phyloP scores from a whole-genome alignment of 768 basidiomycete species.

The Gautieria morchelliformis region DNA sequence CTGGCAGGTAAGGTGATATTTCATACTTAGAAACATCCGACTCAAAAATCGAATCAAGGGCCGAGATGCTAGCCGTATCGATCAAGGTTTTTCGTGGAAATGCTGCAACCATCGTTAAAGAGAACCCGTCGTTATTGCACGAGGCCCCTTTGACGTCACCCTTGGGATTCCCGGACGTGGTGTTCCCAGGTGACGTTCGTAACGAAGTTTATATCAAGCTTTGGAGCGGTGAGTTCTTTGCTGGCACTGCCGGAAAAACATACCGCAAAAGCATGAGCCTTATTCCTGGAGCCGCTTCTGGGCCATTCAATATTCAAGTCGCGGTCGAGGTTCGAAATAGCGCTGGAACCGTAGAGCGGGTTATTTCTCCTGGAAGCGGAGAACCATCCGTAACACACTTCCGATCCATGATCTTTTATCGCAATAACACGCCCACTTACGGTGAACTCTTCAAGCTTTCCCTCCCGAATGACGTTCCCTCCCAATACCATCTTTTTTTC shows the following conservation, averaged over 20 bases:
- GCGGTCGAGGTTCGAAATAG: constrained; percentile 77
- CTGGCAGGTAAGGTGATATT: constrained; percentile 46
- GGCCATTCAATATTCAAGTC: constrained; percentile 73
- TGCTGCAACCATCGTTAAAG: constrained; percentile 57
- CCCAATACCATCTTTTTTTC: constrained; percentile 88
- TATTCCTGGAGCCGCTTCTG: constrained; percentile 41
- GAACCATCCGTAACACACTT: constrained; percentile 75
- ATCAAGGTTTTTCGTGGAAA: constrained; percentile 86
- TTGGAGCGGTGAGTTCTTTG: constrained; percentile 84
- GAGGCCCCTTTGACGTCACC: constrained; percentile 76
- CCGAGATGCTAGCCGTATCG: constrained; percentile 78
- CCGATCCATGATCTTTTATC: constrained; percentile 84
- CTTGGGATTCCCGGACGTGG: constrained; percentile 92
- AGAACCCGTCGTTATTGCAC: constrained; percentile 76
- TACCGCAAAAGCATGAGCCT: constrained; percentile 7
- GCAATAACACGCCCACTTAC: constrained; percentile 83
- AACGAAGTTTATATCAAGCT: constrained; percentile 96
- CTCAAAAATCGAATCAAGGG: constrained; percentile 34
- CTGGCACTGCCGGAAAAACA: constrained; percentile 29
- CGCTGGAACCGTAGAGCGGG: constrained; percentile 62
- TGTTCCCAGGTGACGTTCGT: constrained; percentile 84
- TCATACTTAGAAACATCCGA: background rate
- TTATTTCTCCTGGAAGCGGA: constrained; percentile 76
- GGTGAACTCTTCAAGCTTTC: constrained; percentile 88
- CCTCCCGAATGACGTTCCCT: constrained; percentile 55